Evolutionary conservation across 2,329 filamentous ascomycete genomes (phyloP), one percentile per base, ranked within the genome.

Genomic region (Plenodomus tracheiphilus): DNA sequence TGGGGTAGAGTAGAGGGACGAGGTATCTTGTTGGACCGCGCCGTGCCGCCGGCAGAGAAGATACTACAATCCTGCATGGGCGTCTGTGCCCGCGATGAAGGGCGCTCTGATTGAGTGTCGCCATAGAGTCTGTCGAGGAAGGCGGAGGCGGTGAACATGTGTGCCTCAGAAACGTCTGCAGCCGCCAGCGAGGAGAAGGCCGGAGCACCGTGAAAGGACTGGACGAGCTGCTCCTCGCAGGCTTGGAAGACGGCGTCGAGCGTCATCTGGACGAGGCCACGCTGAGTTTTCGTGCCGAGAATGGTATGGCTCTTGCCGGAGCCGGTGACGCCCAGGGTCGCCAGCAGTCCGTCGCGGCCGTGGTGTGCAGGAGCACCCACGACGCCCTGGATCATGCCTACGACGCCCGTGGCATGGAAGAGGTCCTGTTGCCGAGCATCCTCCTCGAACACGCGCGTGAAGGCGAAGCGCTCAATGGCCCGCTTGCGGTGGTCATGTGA

Each of bases 251-350:
- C 81, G 35, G 95, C 83, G 66, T 97, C 93, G 46, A 99, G 85
- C 0, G 91, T 84, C 65, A 99, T 86, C 71, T 99, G 94, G 0
- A 91, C 96, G 45, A 99, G 77, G 54, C 94, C 94, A 57, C 93
- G 87, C 72, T 97, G 89, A 18, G 82, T 84, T 59, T 86, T 87
- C 11, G 90, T 95, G 46, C 94, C 94, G 15, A 99, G 82, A 51
- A 97, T 96, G 0, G 94, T 99, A 71, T 99, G 93, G 55, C 90
- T 95, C 93, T 99, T 99, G 72, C 94, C 94, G 41, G 92, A 97
- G 11, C 94, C 94, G 7, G 93, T 97, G 37, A 97, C 91, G 15
- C 94, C 94, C 49, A 99, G 74, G 6, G 94, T 97, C 22, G 94
- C 94, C 45, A 99, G 77, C 47, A 97, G 76, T 9, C 90, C 92